phyloP scores from a whole-genome alignment of 345 rosid genomes.

The Pistacia vera region DNA sequence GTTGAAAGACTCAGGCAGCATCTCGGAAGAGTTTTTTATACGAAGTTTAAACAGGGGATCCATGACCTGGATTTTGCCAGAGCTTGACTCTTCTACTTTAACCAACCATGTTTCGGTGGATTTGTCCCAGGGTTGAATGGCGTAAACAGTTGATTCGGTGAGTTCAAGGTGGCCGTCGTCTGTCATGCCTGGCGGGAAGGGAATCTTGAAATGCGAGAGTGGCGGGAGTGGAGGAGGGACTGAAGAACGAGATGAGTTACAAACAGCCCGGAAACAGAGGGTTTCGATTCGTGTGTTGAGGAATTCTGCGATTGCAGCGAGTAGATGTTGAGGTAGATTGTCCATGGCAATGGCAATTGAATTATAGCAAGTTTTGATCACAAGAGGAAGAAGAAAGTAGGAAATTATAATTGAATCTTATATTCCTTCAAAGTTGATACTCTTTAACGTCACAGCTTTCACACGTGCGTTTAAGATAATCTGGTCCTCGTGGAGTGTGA shows the following conservation, averaged over 20 bases:
- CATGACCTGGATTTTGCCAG: not conserved
- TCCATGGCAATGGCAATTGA: not conserved
- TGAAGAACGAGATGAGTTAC: conserved; percentile 13
- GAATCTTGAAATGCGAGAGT: conserved; percentile 1
- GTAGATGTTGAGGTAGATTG: conserved; percentile 16
- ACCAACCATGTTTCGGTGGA: not conserved
- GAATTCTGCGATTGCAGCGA: not conserved
- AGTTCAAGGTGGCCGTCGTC: not conserved
- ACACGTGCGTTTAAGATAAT: too few species aligned
- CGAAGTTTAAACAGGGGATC: too few species aligned
- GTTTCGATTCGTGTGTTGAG: conserved; percentile 13
- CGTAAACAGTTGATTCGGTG: not conserved
- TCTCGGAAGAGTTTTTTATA: too few species aligned
- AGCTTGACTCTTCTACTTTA: not conserved
- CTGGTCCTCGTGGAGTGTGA: too few species aligned
- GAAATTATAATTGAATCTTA: too few species aligned
- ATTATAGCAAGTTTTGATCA: too few species aligned
- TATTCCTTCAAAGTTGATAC: too few species aligned
- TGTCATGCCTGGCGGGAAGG: not conserved
- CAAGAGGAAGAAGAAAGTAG: too few species aligned
- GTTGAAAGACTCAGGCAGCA: too few species aligned
- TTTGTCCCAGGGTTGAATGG: not conserved
- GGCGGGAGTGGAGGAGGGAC: not conserved
- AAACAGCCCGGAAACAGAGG: conserved; percentile 17
- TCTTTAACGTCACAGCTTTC: too few species aligned